A percentile compares a stretch with the other conserved stretches of the same genome.
Conservation (phyloP, 495 filamentous ascomycete genomes). For the Daldinia childiae region DNA sequence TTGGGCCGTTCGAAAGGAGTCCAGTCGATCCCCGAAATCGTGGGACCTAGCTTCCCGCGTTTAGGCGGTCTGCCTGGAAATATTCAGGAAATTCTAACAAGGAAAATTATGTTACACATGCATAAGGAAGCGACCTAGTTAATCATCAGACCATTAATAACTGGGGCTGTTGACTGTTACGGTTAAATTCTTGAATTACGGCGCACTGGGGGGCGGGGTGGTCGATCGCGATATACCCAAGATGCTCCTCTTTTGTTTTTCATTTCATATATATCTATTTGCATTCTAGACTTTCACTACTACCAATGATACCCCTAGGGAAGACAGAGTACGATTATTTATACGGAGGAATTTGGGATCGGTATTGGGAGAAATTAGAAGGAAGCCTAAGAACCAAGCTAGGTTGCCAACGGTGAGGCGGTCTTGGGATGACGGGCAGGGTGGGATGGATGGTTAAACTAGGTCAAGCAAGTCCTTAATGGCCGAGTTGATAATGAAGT, state of each 20-base stretch:
- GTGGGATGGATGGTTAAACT: neutral
- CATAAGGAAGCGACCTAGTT: slow-evolving; percentile 16
- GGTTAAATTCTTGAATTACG: slow-evolving; percentile 30
- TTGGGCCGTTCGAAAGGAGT: slow-evolving; percentile 78
- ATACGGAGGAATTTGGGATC: slow-evolving; percentile 7
- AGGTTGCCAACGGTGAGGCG: neutral
- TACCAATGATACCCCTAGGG: slow-evolving; percentile 43
- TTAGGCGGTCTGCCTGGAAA: slow-evolving; percentile 2
- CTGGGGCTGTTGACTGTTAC: neutral
- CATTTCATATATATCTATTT: slow-evolving; percentile 14
- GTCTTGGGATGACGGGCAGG: neutral
- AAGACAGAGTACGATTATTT: slow-evolving; percentile 29
- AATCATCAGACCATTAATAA: neutral
- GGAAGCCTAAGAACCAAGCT: neutral
- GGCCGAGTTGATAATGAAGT: neutral
- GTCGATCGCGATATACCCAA: slow-evolving; percentile 38
- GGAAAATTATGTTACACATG: neutral
- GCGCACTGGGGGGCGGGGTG: slow-evolving; percentile 34
- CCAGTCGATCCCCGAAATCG: slow-evolving; percentile 26
- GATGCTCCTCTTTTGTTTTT: slow-evolving; percentile 20
- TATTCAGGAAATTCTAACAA: neutral
- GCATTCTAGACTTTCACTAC: slow-evolving; percentile 44
- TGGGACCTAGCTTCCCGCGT: slow-evolving; percentile 33
- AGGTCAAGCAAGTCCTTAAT: neutral
- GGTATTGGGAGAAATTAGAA: neutral